phyloP scores from a whole-genome alignment of 2,329 filamentous ascomycete genomes.

The Botrytis squamosa region DNA sequence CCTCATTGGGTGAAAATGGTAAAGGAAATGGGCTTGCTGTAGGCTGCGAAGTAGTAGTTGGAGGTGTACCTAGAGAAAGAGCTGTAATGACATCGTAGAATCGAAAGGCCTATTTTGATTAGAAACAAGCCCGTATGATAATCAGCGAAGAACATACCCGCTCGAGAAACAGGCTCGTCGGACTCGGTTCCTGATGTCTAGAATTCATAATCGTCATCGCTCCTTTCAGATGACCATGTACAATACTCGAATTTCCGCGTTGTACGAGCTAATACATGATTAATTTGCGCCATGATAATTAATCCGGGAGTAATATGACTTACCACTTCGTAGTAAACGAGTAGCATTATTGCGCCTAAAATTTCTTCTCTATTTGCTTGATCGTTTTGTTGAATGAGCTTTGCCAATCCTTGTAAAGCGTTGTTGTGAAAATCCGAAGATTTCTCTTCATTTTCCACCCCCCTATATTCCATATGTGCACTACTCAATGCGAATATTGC shows the following conservation, averaged over 20 bases:
- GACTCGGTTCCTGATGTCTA: slow-evolving; percentile 45
- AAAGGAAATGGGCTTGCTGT: slow-evolving; percentile 49
- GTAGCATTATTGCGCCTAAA: slow-evolving; percentile 58
- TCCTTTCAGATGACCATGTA: slow-evolving; percentile 59
- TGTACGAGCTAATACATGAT: slow-evolving; percentile 53
- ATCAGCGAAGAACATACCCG: slow-evolving; percentile 45
- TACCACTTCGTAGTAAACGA: slow-evolving; percentile 64
- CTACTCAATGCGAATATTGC: slow-evolving; percentile 81
- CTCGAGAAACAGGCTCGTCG: slow-evolving; percentile 57
- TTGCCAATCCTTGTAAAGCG: slow-evolving; percentile 57
- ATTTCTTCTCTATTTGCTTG: slow-evolving; percentile 55
- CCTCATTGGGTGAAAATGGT: slow-evolving; percentile 47
- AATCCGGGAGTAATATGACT: slow-evolving; percentile 34
- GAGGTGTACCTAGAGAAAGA: slow-evolving; percentile 58
- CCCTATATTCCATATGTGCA: slow-evolving; percentile 74
- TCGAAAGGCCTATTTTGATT: slow-evolving; percentile 53
- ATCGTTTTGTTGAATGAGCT: slow-evolving; percentile 53
- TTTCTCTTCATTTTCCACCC: slow-evolving; percentile 51
- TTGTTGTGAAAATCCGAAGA: slow-evolving; percentile 59
- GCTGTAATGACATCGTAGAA: slow-evolving; percentile 66
- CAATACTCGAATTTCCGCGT: slow-evolving; percentile 57
- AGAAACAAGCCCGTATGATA: slow-evolving; percentile 23
- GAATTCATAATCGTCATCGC: slow-evolving; percentile 60
- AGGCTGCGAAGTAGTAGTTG: slow-evolving; percentile 51
- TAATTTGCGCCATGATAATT: slow-evolving; percentile 25